Conservation (phyloP, 2,329 filamentous ascomycete genomes). For the Colletotrichum somersetense region DNA sequence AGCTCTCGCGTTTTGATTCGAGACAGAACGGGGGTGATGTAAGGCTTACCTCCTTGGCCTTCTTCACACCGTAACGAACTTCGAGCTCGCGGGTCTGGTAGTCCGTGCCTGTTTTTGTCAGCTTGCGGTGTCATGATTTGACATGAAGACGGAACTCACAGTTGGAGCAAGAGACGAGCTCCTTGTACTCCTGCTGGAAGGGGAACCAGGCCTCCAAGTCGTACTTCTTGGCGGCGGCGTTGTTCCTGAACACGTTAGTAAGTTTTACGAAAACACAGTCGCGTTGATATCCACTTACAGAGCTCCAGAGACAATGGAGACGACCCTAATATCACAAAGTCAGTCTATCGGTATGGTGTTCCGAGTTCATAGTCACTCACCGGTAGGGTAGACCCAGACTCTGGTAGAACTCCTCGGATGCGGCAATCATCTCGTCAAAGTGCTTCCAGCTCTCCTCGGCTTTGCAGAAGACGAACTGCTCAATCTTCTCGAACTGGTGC, state of each 20-base stretch:
- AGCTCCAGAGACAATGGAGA: constrained; percentile 95
- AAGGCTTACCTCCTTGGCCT: constrained; percentile 41
- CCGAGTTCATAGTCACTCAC: constrained; percentile 6
- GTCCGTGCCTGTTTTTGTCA: constrained; percentile 39
- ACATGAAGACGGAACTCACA: constrained; percentile 73
- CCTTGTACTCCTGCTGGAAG: constrained; percentile 97
- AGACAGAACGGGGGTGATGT: background rate
- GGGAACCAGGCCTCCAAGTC: constrained; percentile 98
- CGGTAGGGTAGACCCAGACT: constrained; percentile 90
- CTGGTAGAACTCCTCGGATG: constrained; percentile 95
- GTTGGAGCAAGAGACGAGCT: constrained; percentile 97
- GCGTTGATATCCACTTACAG: constrained; percentile 54
- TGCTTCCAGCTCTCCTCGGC: constrained; percentile 93
- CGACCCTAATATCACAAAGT: constrained; percentile 60
- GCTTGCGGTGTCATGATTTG: background rate
- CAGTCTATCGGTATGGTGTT: background rate
- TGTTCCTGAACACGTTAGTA: constrained; percentile 27
- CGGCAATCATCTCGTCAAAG: constrained; percentile 92
- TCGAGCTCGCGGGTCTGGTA: constrained; percentile 93
- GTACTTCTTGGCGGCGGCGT: constrained; percentile 90
- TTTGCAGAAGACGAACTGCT: constrained; percentile 84
- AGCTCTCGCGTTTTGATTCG: background rate
- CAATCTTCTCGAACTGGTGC: constrained; percentile 96
- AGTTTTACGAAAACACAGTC: no score
- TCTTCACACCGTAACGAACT: constrained; percentile 91